Evolutionary conservation across 1,139 yeast genomes (phyloP), one percentile per base, ranked within the genome.

Genomic region (Taphrina communis): DNA sequence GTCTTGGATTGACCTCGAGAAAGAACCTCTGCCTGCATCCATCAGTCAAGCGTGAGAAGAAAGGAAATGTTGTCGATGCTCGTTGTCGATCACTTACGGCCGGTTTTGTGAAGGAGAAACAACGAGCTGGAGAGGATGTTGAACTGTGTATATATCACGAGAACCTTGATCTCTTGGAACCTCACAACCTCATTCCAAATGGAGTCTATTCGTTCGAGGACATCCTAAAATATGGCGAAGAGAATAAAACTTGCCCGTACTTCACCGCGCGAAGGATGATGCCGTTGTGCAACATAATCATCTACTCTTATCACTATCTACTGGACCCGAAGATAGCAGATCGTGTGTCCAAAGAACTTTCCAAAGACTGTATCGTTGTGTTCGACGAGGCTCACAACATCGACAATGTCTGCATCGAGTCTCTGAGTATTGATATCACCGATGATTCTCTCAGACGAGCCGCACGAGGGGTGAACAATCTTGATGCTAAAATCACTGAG

Each of bases 311-410:
- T 78, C 99, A 94, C 80, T 94, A 94, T 82, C 81, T 94, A 73
- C 82, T 94, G 73, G 99, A 94, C 78, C 99, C 99, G 38, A 94
- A 95, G 76, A 94, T 94, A 77, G 96, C 98, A 2, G 98, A 93
- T 73, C 82, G 99, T 70, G 99, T 94, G 36, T 93, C 98, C 5
- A 86, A 84, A 73, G 98, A 95, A 76, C 84, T 94, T 68, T 90
- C 97, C 17, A 91, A 93, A 74, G 99, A 94, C 76, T 85, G 96
- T 70, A 94, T 94, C 71, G 90, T 94, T 72, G 95, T 94, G 62
- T 94, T 94, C 77, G 99, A 94, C 80, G 99, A 94, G 80, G 99
- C 99, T 65, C 99, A 94, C 79, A 94, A 94, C 79, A 94, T 94
- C 70, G 74, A 94, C 83, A 94, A 94, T 82, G 99, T 94, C 70